phyloP scores from a whole-genome alignment of 2,329 filamentous ascomycete genomes.

The Xylaria hypoxylon region DNA sequence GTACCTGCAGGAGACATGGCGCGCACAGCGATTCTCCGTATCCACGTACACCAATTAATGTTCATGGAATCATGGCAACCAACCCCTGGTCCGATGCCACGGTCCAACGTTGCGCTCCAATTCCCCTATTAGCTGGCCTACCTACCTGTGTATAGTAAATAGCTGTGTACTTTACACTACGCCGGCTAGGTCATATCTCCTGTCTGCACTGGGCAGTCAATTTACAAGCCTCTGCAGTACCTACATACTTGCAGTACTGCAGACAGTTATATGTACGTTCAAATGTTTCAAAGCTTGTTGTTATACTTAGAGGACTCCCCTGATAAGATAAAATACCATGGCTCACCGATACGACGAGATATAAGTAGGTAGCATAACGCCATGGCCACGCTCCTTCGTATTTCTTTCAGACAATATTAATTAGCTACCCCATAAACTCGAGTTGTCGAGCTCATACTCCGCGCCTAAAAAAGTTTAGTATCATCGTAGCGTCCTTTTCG shows the following conservation, averaged over 20 bases:
- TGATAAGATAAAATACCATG: too few species aligned
- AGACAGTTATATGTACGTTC: too few species aligned
- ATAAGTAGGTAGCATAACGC: background rate
- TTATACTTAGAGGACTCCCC: too few species aligned
- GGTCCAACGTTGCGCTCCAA: background rate
- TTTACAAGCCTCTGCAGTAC: too few species aligned
- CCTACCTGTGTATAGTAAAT: too few species aligned
- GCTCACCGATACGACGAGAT: background rate
- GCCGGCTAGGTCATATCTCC: background rate
- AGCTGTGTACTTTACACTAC: too few species aligned
- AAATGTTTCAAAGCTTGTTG: background rate
- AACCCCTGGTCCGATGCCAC: background rate
- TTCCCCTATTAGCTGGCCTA: too few species aligned
- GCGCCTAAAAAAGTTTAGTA: background rate
- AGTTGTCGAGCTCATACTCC: background rate
- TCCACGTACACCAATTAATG: too few species aligned
- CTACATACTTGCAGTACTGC: too few species aligned
- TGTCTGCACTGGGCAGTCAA: too few species aligned
- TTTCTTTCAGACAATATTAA: background rate
- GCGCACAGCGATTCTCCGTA: slow-evolving; percentile 18
- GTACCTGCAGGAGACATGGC: slow-evolving; percentile 37
- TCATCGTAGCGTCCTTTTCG: slow-evolving; percentile 8
- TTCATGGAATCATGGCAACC: too few species aligned
- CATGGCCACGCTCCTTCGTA: slow-evolving; percentile 6
- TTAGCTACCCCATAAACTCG: background rate